Base-by-base conservation (phyloP, 2,329 filamentous ascomycete genomes). In the Boeremia lycopersici region DNA sequence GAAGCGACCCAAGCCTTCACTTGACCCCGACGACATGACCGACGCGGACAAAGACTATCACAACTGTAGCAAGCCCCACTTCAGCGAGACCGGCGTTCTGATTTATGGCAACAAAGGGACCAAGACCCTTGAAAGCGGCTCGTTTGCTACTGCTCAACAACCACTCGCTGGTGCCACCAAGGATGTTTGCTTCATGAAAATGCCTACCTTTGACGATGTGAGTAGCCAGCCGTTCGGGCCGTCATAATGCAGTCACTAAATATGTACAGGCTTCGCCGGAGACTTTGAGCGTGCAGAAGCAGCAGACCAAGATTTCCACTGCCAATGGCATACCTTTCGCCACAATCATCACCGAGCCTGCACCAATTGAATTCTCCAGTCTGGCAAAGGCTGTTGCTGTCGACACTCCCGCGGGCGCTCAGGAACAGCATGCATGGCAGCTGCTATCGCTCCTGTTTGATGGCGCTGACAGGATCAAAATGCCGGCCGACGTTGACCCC, bases 401-500 rank as follows among this genome's bases (percentile, higher is more conserved):
- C 30, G 69, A 72, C 29, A 76, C 75, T 6, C 57, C 67, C 3
- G 71, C 70, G 48, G 76, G 76, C 12, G 56, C 59, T 17, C 85
- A 91, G 53, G 91, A 96, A 74, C 85, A 86, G 67, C 81, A 86
- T 12, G 86, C 95, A 1, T 99, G 96, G 95, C 84, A 91, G 57
- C 81, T 99, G 31, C 88, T 91, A 1, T 89, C 90, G 53, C 87
- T 97, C 33, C 82, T 99, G 3, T 99, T 96, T 68, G 92, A 96
- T 61, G 81, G 86, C 10, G 46, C 55, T 19, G 61, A 69, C 38
- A 62, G 68, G 4, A 50, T 70, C 2, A 25, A 50, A 19, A 44
- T 19, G 26, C 64, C 72, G 10, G 61, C 68, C 6, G 78, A 78
- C 13, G 70, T 82, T 28, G 75, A 78, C 2, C 53, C 74, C 2